These are phyloP conservation scores for Nyctanthes arbortristis DNA, from an alignment of 257 asterid species.

Conservation along the genomic window DNA sequence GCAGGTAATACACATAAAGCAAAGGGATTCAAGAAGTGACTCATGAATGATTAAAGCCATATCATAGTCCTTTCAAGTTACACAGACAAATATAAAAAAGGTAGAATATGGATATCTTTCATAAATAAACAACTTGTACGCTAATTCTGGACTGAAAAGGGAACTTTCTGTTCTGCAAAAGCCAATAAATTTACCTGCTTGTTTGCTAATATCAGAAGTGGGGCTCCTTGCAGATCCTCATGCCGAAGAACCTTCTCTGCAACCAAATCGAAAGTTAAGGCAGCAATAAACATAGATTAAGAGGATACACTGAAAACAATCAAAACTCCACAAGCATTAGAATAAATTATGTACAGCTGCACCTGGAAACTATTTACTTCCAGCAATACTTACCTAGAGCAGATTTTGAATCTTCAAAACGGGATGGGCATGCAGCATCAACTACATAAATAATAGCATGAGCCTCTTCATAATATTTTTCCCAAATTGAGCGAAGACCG, in stretches of 20 bases:
- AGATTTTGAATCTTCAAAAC: constrained; percentile 85
- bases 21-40: background rate
- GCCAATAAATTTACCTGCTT: constrained; percentile 58
- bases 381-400: constrained; percentile 64
- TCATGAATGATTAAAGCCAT: background rate
- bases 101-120: background rate
- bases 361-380: background rate
- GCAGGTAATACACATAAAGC: background rate
- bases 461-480: constrained; percentile 92
- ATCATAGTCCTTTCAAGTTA: background rate
- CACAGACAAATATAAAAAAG: background rate
- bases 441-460: constrained; percentile 78
- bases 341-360: background rate
- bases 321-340: too few species aligned
- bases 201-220: constrained; percentile 77
- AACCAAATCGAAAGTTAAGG: constrained; percentile 24
- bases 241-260: constrained; percentile 85
- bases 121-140: background rate
- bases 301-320: constrained; percentile 5
- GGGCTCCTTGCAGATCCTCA: constrained; percentile 90
- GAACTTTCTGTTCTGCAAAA: background rate
- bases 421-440: constrained; percentile 78
- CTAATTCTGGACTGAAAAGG: background rate
- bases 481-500: constrained; percentile 96
- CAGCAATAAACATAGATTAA: constrained; percentile 1